A percentile compares a stretch with the other conserved stretches of the same genome.
Evolutionary conservation across 179 eudicot genomes (phyloP).

Genomic region (Nepenthes alata): DNA sequence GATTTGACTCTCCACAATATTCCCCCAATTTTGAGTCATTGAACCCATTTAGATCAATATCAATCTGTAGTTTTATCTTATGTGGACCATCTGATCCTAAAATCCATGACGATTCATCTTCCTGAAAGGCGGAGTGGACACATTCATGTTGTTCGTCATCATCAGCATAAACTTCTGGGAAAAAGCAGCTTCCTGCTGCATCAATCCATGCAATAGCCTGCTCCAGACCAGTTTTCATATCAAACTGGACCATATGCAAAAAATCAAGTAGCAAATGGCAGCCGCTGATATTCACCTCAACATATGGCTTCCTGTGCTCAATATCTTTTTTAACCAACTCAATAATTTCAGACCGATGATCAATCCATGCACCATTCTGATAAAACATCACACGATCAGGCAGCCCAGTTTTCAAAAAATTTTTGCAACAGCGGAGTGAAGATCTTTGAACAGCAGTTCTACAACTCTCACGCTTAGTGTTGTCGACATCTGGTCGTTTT

Average conservation of each 20-base stretch:
- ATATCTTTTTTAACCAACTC: constrained; percentile 40
- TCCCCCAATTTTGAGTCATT: constrained; percentile 30
- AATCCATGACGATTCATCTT: constrained; percentile 17
- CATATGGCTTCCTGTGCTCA: constrained; percentile 40
- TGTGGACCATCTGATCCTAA: constrained; percentile 18
- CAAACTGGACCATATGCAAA: constrained; percentile 57
- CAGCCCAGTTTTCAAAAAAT: constrained; percentile 47
- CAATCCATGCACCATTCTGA: constrained; percentile 61
- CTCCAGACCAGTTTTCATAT: constrained; percentile 47
- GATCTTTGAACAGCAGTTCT: constrained; percentile 24
- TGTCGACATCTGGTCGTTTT: constrained; percentile 42
- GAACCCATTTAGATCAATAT: constrained; percentile 53
- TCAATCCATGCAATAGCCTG: constrained; percentile 94
- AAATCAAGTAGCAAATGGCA: constrained; percentile 46
- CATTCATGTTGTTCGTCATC: constrained; percentile 21
- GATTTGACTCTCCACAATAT: constrained; percentile 66
- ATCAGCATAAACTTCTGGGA: constrained; percentile 51
- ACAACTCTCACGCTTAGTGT: constrained; percentile 24
- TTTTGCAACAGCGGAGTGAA: constrained; percentile 35
- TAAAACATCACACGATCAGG: constrained; percentile 63
- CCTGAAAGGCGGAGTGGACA: constrained; percentile 12
- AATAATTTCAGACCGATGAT: constrained; percentile 45
- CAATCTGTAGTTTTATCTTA: constrained; percentile 65
- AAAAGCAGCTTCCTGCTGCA: constrained; percentile 57
- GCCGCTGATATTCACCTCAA: constrained; percentile 41